Evolutionary conservation across 768 basidiomycete genomes (phyloP).

Genomic region (Pleurotus cornucopiae): DNA sequence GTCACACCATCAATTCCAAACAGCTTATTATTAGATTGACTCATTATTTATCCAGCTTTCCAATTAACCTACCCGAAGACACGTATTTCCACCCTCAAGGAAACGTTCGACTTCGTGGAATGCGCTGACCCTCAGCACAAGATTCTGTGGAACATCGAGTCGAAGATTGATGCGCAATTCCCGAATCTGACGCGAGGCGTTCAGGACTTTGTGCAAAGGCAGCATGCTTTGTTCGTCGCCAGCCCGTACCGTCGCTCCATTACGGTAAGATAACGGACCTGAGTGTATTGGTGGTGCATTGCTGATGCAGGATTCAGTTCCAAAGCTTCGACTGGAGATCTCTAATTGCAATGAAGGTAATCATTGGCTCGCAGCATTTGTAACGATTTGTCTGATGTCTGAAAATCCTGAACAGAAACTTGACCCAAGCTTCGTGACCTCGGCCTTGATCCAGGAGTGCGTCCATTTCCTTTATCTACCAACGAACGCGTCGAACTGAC

Average conservation of each 20-base stretch:
- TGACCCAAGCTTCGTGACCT: conserved; percentile 51
- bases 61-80: conserved; percentile 65
- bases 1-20: conserved; percentile 15
- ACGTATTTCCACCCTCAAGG: conserved; percentile 67
- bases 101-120: conserved; percentile 71
- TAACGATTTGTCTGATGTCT: neutral
- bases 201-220: conserved; percentile 57
- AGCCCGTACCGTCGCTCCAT: conserved; percentile 64
- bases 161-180: conserved; percentile 59
- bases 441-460: conserved; percentile 66
- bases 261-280: conserved; percentile 39
- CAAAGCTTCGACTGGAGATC: conserved; percentile 86
- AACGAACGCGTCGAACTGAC: neutral
- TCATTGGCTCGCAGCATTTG: neutral
- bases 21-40: neutral
- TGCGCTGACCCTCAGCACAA: conserved; percentile 65
- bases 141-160: conserved; percentile 76
- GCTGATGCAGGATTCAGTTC: conserved; percentile 36
- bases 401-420: conserved; percentile 31
- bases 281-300: too few relatives aligned
- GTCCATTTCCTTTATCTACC: conserved; percentile 16
- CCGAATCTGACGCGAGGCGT: conserved; percentile 49
- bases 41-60: conserved; percentile 35
- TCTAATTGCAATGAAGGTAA: conserved; percentile 65
- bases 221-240: conserved; percentile 51